These are phyloP conservation scores for Globisporangium barbulae DNA, from an alignment of 352 stramenopile species.

Conservation along the genomic window DNA sequence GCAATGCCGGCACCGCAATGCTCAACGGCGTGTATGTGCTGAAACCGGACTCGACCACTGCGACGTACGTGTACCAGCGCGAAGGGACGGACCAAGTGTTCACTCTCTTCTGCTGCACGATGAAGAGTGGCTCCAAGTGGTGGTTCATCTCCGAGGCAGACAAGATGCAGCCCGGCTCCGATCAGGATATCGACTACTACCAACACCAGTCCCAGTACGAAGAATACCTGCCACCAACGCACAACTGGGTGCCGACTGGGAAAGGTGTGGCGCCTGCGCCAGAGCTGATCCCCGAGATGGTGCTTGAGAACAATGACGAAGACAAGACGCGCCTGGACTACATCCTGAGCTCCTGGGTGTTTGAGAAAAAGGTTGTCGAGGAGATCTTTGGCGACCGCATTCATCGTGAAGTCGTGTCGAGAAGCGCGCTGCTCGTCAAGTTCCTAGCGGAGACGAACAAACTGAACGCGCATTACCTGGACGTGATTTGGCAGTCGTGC, in stretches of 20 bases:
- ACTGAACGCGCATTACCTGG: slow-evolving; percentile 53
- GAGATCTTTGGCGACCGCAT: slow-evolving; percentile 88
- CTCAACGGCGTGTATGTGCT: slow-evolving; percentile 94
- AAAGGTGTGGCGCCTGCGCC: slow-evolving; percentile 70
- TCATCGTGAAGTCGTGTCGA: slow-evolving; percentile 85
- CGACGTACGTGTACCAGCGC: slow-evolving; percentile 73
- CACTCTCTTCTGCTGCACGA: slow-evolving; percentile 97
- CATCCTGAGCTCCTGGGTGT: slow-evolving; percentile 70
- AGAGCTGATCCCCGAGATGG: slow-evolving; percentile 61
- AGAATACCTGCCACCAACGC: slow-evolving; percentile 87
- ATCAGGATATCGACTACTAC: slow-evolving; percentile 99
- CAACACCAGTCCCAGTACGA: slow-evolving; percentile 95
- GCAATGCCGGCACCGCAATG: slow-evolving; percentile 86
- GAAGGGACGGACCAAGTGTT: slow-evolving; percentile 79
- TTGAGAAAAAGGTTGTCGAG: slow-evolving; percentile 71
- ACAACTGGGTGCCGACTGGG: slow-evolving; percentile 87
- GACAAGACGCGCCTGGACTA: slow-evolving; percentile 62
- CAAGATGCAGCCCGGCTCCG: slow-evolving; percentile 94
- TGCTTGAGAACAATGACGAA: slow-evolving; percentile 53
- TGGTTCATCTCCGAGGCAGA: slow-evolving; percentile 99
- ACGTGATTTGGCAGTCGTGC: slow-evolving; percentile 79
- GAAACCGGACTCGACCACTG: slow-evolving; percentile 55
- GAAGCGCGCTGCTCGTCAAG: slow-evolving; percentile 77
- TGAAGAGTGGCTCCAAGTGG: slow-evolving; percentile 98
- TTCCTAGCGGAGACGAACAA: slow-evolving; percentile 83